Evolutionary conservation across 768 basidiomycete species (phyloP), one percentile per base, ranked within the genome.

Genomic region (Calocybe indica): DNA sequence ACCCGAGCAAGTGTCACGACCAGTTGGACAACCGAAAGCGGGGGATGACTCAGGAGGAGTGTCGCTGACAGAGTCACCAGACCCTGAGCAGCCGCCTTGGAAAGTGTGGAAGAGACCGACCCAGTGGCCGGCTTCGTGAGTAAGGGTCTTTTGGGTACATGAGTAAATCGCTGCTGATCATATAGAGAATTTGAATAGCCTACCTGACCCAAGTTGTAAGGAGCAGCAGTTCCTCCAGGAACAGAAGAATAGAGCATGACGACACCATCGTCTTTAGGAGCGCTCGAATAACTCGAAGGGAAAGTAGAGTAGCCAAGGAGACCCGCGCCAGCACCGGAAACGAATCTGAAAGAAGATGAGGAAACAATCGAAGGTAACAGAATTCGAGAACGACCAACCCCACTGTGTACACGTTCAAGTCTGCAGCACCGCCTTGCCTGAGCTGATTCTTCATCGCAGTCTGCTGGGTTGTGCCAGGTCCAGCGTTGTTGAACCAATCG

Each of bases 101-200:
- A 78, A 80, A 28, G 78, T 78, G 55, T 79, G 78, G 58, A 78
- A 80, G 11, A 79, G 67, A 11, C 79, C 77, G 38, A 66, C 57
- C 78, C 78, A 81, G 59, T 80, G 78, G 3, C 78, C 76, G 37
- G 66, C 66, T 58, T 81, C 79, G 55, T 81, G 79, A 1, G 71
- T 74, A 38, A 77, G 54, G 7, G 76, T 80, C 59, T 73, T 36
- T 12, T 13, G 6, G 6, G 49, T 8, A 9, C 7, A 22, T 14
- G 33, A 32, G 2, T 45, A 41, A 43, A 10, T 29, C 30, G 7
- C 9, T 55, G 37, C 34, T 7, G 29, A 48, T 13, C 33, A 43
- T 37, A 53, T 62, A 49, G 44, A 34, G 33, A 56, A 52, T 14
- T n/a, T 28, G 14, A 6, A 7, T 9, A 6, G 34, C 54, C 33